Percentiles rank a stretch among this genome's conserved stretches.
Evolutionary conservation across 495 filamentous ascomycete species (phyloP).

Genomic region (Jackrogersella multiformis): DNA sequence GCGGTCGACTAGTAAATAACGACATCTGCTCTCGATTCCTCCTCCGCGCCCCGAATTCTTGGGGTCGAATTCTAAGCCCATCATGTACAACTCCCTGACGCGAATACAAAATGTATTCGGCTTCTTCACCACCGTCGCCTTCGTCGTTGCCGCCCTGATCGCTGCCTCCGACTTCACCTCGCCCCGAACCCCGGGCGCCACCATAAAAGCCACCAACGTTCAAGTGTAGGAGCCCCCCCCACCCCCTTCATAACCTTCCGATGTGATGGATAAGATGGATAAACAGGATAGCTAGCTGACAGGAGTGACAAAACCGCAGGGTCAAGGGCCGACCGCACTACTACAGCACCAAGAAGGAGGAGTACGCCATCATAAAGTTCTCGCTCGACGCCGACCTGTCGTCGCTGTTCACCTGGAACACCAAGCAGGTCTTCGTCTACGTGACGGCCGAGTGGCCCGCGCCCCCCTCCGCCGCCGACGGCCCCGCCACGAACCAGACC

Average conservation of each 20-base stretch:
- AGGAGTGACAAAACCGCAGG: slow-evolving; percentile 54
- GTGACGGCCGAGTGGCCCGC: slow-evolving; percentile 87
- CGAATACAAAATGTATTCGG: slow-evolving; percentile 93
- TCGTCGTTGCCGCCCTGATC: slow-evolving; percentile 78
- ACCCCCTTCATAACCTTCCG: not conserved
- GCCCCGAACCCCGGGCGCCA: slow-evolving; percentile 71
- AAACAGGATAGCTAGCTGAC: slow-evolving; percentile 7
- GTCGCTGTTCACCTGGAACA: slow-evolving; percentile 98
- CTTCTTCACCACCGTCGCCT: slow-evolving; percentile 95
- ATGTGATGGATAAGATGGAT: too few relatives aligned
- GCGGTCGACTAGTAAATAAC: not conserved
- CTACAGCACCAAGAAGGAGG: slow-evolving; percentile 89
- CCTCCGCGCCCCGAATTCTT: not conserved
- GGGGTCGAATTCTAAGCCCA: slow-evolving; percentile 42
- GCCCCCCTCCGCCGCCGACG: slow-evolving; percentile 40
- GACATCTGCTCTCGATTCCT: not conserved
- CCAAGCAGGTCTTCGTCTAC: slow-evolving; percentile 98
- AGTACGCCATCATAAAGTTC: slow-evolving; percentile 94
- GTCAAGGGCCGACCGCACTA: slow-evolving; percentile 91
- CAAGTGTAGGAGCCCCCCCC: slow-evolving; percentile 74
- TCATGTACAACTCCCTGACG: slow-evolving; percentile 91
- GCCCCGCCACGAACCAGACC: slow-evolving; percentile 50
- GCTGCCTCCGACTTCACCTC: slow-evolving; percentile 80
- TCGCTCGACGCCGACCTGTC: slow-evolving; percentile 86
- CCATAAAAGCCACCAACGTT: slow-evolving; percentile 75